These are phyloP conservation scores for Xenoacremonium recifei DNA, from an alignment of 2,329 filamentous ascomycete species.

Conservation along the genomic window DNA sequence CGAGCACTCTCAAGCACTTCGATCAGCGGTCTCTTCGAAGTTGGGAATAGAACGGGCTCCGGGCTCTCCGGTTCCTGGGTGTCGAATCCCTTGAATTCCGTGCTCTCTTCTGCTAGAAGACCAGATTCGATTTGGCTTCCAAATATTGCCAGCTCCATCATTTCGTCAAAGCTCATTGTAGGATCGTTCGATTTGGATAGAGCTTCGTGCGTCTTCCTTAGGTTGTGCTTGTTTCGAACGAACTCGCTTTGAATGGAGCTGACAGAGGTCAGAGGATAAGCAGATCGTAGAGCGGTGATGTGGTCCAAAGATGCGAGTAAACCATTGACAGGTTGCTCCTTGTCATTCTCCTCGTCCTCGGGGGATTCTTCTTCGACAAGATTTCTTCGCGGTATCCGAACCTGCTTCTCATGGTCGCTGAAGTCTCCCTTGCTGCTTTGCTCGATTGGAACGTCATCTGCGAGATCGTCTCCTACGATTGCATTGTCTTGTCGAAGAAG, in stretches of 20 bases:
- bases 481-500: constrained; percentile 41
- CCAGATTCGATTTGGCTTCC: constrained; percentile 3
- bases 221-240: constrained; percentile 30
- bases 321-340: background rate
- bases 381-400: no score
- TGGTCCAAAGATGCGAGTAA: constrained; percentile 29
- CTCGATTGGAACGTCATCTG: no score
- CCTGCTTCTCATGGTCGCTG: no score
- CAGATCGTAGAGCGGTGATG: constrained; percentile 34
- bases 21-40: constrained; percentile 28
- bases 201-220: constrained; percentile 36
- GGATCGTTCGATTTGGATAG: constrained; percentile 33
- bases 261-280: constrained; percentile 42
- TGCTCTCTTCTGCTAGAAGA: constrained; percentile 4
- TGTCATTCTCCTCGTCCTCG: background rate
- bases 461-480: constrained; percentile 18
- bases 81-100: constrained; percentile 5
- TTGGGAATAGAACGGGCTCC: constrained; percentile 1
- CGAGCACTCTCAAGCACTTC: constrained; percentile 21
- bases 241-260: constrained; percentile 36
- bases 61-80: constrained; percentile 9
- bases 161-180: constrained; percentile 31
- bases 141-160: constrained; percentile 27
- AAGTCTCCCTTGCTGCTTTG: no score
- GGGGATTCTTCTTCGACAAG: background rate